Conservation (phyloP, 225 moss, liverwort and hornwort species). For the Pseudoscleropodium purum region DNA sequence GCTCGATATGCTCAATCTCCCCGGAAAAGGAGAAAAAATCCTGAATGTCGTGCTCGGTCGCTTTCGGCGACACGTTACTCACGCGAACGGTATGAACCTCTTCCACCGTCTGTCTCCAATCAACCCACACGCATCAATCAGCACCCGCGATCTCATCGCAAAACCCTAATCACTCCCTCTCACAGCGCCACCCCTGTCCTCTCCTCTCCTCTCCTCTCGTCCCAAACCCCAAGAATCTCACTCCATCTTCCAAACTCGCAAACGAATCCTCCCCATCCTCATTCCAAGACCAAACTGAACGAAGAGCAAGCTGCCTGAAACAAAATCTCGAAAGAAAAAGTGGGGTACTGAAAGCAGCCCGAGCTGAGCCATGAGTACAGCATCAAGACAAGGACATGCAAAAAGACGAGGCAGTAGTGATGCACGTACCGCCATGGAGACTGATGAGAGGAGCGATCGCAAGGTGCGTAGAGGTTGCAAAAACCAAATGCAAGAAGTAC, state of each 20-base stretch:
- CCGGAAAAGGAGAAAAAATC: constrained; percentile 96
- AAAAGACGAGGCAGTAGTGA: not conserved
- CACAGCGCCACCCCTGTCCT: not conserved
- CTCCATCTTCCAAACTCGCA: not conserved
- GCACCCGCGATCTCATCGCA: constrained; percentile 3
- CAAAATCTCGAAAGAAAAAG: not conserved
- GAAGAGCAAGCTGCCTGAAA: not conserved
- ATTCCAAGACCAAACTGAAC: not conserved
- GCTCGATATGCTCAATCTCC: constrained; percentile 90
- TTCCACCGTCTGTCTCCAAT: constrained; percentile 13
- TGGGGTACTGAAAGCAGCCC: too few species aligned
- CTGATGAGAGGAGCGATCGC: not conserved
- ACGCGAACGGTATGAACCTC: constrained; percentile 76
- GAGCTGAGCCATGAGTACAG: not conserved
- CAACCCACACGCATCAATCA: constrained; percentile 8
- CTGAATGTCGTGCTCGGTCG: constrained; percentile 80
- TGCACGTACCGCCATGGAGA: constrained; percentile 21
- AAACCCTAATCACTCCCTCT: constrained; percentile 17
- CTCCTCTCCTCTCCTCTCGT: too few species aligned
- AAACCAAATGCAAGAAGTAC: not conserved
- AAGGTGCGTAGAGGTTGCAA: not conserved
- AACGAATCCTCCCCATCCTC: not conserved
- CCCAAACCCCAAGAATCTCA: not conserved
- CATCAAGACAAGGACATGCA: not conserved
- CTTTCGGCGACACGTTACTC: constrained; percentile 80